Evolutionary conservation across 108 stramenopile genomes (phyloP).

Genomic region (Seminavis robusta): DNA sequence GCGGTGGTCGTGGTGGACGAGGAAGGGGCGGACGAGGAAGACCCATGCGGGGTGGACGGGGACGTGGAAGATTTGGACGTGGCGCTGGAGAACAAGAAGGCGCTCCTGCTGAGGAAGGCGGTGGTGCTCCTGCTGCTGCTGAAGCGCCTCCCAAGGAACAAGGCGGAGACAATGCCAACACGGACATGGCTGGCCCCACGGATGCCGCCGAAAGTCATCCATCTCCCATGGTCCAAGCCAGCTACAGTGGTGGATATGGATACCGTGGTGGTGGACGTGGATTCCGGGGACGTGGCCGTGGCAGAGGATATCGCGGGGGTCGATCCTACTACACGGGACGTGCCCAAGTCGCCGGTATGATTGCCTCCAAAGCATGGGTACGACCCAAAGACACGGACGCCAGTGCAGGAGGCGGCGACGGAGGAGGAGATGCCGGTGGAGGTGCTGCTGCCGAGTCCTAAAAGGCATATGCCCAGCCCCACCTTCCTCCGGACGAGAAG

Average conservation of each 20-base stretch:
- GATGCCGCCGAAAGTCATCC: constrained; percentile 19
- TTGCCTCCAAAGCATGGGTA: constrained; percentile 69
- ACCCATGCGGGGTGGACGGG: not conserved
- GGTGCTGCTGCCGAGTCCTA: too few species aligned
- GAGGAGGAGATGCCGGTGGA: constrained; percentile 5
- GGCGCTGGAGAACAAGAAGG: too few species aligned
- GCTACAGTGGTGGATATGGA: too few species aligned
- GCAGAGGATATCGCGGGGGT: constrained; percentile 24
- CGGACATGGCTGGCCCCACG: constrained; percentile 3
- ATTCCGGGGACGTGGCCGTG: constrained; percentile 33
- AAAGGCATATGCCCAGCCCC: too few species aligned
- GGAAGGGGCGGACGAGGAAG: not conserved
- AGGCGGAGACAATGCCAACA: not conserved
- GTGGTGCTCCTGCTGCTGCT: not conserved
- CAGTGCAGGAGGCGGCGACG: too few species aligned
- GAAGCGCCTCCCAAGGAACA: not conserved
- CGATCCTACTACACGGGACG: too few species aligned
- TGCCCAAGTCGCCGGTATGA: constrained; percentile 45
- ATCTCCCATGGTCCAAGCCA: constrained; percentile 42
- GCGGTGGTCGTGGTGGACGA: too few species aligned
- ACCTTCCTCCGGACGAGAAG: too few species aligned
- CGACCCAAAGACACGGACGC: too few species aligned
- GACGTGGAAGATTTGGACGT: too few species aligned
- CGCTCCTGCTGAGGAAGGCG: not conserved
- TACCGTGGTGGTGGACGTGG: constrained; percentile 27